Conservation (phyloP, 345 rosid genomes). For the Ceriops tagal region DNA sequence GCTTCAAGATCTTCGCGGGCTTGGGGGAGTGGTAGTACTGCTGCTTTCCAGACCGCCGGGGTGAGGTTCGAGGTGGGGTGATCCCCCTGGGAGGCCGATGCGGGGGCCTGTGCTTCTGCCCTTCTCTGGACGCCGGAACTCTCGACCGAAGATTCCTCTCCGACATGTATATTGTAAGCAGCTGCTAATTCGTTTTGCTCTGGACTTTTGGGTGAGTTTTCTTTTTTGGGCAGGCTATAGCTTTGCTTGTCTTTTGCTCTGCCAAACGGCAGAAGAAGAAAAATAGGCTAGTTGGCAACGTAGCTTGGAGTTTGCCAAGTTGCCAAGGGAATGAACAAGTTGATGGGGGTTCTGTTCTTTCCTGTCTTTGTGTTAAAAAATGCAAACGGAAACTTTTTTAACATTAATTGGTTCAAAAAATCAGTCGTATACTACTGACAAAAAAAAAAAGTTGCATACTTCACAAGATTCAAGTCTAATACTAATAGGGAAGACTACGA, state of each 20-base stretch:
- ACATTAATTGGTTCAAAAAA: too few species aligned
- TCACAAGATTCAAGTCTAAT: too few species aligned
- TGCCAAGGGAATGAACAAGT: neutral
- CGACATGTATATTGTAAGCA: conserved; percentile 26
- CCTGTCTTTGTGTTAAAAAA: too few species aligned
- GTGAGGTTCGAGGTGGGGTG: conserved; percentile 18
- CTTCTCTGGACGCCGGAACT: conserved; percentile 8
- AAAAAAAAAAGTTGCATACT: too few species aligned
- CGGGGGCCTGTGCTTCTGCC: conserved; percentile 28
- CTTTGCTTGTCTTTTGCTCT: neutral
- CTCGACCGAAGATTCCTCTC: conserved; percentile 32
- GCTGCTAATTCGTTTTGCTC: too few species aligned
- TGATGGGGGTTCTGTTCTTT: too few species aligned
- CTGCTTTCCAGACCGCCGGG: conserved; percentile 23
- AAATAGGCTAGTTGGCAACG: conserved; percentile 7
- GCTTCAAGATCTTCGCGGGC: conserved; percentile 33
- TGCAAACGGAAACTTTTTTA: too few species aligned
- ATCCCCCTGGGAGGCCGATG: conserved; percentile 22
- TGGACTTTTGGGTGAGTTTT: too few species aligned
- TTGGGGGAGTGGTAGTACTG: conserved; percentile 16
- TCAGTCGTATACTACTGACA: too few species aligned
- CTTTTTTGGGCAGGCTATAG: neutral
- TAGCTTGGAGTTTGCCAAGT: neutral
- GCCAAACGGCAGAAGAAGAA: neutral
- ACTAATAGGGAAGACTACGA: too few species aligned